Percentiles rank a stretch among this genome's conserved stretches.
These are phyloP conservation scores for Darksidea phi DNA, from an alignment of 495 filamentous ascomycete species.

Conservation along the genomic window DNA sequence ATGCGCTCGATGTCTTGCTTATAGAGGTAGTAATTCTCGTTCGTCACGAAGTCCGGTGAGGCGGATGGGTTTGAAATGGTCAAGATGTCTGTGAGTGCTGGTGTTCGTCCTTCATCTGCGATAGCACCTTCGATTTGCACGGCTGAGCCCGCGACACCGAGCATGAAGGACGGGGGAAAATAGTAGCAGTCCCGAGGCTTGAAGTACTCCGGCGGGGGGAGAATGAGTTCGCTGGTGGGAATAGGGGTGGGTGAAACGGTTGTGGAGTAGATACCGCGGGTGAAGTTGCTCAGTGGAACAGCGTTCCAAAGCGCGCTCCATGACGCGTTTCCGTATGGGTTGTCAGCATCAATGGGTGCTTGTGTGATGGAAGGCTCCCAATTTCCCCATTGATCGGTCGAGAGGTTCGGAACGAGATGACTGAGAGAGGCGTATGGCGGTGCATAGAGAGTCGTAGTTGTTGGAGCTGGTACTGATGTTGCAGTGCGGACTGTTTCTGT, in stretches of 20 bases:
- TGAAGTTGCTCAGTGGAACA: slow-evolving; percentile 13
- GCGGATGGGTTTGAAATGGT: slow-evolving; percentile 31
- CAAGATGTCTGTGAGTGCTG: slow-evolving; percentile 44
- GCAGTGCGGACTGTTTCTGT: slow-evolving; percentile 6
- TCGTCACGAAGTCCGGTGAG: slow-evolving; percentile 44
- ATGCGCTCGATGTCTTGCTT: slow-evolving; percentile 53
- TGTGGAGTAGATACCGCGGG: slow-evolving; percentile 15
- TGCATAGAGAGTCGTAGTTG: not conserved
- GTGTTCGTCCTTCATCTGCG: slow-evolving; percentile 31
- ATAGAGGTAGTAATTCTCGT: slow-evolving; percentile 53
- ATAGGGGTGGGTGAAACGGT: slow-evolving; percentile 23
- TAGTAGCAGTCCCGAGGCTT: slow-evolving; percentile 28
- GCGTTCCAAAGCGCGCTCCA: slow-evolving; percentile 15
- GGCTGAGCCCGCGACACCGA: slow-evolving; percentile 38
- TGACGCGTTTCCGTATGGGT: slow-evolving; percentile 22
- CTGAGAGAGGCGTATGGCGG: not conserved
- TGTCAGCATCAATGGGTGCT: slow-evolving; percentile 12
- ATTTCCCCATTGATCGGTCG: no score
- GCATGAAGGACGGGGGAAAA: slow-evolving; percentile 35
- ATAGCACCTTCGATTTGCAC: slow-evolving; percentile 38
- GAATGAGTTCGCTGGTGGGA: slow-evolving; percentile 21
- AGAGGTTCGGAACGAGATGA: no score
- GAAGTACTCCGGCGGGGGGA: slow-evolving; percentile 25
- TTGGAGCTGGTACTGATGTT: slow-evolving; percentile 2
- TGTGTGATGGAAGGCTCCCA: slow-evolving; percentile 1